phyloP scores from a whole-genome alignment of 768 basidiomycete species.

The Agrocybe pediades region DNA sequence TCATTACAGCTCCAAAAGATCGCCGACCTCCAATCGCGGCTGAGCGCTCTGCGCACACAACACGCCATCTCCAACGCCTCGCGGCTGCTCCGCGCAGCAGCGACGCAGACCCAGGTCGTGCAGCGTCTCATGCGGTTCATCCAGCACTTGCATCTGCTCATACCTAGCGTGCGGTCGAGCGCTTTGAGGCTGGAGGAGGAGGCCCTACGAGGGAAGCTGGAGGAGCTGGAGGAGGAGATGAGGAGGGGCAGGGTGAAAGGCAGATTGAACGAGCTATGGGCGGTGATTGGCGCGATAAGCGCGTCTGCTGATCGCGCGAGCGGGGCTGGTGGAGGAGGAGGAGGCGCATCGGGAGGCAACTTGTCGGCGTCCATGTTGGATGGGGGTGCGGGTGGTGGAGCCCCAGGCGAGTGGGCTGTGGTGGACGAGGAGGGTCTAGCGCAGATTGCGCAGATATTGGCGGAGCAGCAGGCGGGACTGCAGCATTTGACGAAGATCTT shows the following conservation, averaged over 20 bases:
- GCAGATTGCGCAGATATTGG: slow-evolving; percentile 77
- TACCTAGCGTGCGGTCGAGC: slow-evolving; percentile 73
- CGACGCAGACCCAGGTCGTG: slow-evolving; percentile 67
- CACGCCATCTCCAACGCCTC: slow-evolving; percentile 70
- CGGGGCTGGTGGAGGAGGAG: slow-evolving; percentile 32
- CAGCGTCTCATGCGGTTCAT: slow-evolving; percentile 71
- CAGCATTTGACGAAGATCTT: slow-evolving; percentile 79
- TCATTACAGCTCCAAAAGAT: slow-evolving; percentile 68
- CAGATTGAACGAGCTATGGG: slow-evolving; percentile 86
- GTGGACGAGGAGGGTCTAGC: slow-evolving; percentile 83
- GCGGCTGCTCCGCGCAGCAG: slow-evolving; percentile 62
- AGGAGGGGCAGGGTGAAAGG: slow-evolving; percentile 63
- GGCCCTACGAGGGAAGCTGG: slow-evolving; percentile 64
- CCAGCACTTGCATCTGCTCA: slow-evolving; percentile 78
- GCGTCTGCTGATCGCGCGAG: slow-evolving; percentile 56
- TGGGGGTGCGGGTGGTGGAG: too few relatives aligned
- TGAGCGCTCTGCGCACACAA: slow-evolving; percentile 59
- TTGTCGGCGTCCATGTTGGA: too few relatives aligned
- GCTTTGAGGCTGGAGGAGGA: slow-evolving; percentile 84
- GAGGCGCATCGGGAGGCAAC: too few relatives aligned
- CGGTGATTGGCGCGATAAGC: slow-evolving; percentile 72
- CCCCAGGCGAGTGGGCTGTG: slow-evolving; percentile 70
- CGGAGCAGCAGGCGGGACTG: slow-evolving; percentile 78
- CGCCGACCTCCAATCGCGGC: slow-evolving; percentile 68
- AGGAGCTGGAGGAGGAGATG: slow-evolving; percentile 76